phyloP scores from a whole-genome alignment of 2,329 filamentous ascomycete genomes.

The Cladosporium sp. region DNA sequence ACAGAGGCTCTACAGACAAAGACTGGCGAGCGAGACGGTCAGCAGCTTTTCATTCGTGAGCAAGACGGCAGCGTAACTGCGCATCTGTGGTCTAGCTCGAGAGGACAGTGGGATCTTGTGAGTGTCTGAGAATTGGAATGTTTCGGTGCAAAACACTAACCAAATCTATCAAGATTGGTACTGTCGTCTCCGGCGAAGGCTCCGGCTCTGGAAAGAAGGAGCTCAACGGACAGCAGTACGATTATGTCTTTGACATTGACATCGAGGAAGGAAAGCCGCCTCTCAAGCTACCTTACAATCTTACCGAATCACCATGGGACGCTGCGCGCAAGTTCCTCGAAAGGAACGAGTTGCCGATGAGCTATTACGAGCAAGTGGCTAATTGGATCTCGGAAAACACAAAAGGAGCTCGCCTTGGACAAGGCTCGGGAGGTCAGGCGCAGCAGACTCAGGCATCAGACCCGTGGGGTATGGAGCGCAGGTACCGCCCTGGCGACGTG shows the following conservation, averaged over 20 bases:
- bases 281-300: constrained; percentile 88
- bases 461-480: constrained; percentile 69
- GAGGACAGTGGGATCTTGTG: constrained; percentile 28
- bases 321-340: constrained; percentile 84
- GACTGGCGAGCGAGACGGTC: constrained; percentile 89
- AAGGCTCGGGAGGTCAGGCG: constrained; percentile 29
- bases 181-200: constrained; percentile 81
- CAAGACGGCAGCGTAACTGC: constrained; percentile 75
- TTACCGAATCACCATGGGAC: constrained; percentile 87
- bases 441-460: constrained; percentile 52
- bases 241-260: constrained; percentile 94
- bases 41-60: constrained; percentile 86
- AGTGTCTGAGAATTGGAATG: constrained; percentile 12
- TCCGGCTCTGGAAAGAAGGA: constrained; percentile 65
- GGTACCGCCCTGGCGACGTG: constrained; percentile 69
- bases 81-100: constrained; percentile 70
- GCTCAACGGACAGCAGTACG: constrained; percentile 81
- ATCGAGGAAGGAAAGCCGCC: constrained; percentile 91
- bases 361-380: constrained; percentile 84
- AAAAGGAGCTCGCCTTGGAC: constrained; percentile 73
- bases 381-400: constrained; percentile 91
- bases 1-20: constrained; percentile 72
- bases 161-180: constrained; percentile 57
- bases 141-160: constrained; percentile 37
- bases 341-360: constrained; percentile 79